Evolutionary conservation across 1,284 basidiomycete genomes (phyloP).

Genomic region (Microbotryum intermedium): DNA sequence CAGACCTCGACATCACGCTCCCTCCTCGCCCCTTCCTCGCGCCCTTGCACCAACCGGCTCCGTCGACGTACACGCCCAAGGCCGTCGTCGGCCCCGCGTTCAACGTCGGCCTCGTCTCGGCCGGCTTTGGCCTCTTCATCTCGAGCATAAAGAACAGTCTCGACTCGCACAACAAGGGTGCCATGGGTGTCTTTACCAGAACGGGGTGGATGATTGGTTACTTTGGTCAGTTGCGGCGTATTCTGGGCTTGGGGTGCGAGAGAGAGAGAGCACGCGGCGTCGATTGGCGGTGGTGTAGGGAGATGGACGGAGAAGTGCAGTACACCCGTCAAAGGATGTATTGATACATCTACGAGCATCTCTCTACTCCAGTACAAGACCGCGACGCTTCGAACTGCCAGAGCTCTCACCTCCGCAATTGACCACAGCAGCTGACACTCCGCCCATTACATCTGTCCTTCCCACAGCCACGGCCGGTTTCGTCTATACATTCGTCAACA

Average conservation of each 20-base stretch:
- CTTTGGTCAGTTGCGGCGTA: slow-evolving; percentile 53
- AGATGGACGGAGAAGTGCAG: background rate
- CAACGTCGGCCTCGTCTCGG: slow-evolving; percentile 19
- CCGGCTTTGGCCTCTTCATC: slow-evolving; percentile 28
- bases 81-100: slow-evolving; percentile 17
- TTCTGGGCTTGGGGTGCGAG: background rate
- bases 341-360: background rate
- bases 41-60: slow-evolving; percentile 3
- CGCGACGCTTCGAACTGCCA: background rate
- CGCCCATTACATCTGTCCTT: background rate
- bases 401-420: background rate
- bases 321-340: background rate
- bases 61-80: slow-evolving; percentile 11
- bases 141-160: slow-evolving; percentile 27
- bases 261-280: background rate
- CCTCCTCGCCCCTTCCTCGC: slow-evolving; percentile 29
- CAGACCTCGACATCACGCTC: slow-evolving; percentile 19
- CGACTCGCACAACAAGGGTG: slow-evolving; percentile 62
- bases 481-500: slow-evolving; percentile 23
- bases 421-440: background rate
- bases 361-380: background rate
- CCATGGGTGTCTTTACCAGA: slow-evolving; percentile 72
- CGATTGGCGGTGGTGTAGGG: background rate
- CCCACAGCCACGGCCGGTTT: slow-evolving; percentile 24
- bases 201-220: slow-evolving; percentile 70